Percentiles rank a stretch among this genome's conserved stretches.
phyloP scores from a whole-genome alignment of 176 grass and related monocot species.

The Oryza longistaminata region DNA sequence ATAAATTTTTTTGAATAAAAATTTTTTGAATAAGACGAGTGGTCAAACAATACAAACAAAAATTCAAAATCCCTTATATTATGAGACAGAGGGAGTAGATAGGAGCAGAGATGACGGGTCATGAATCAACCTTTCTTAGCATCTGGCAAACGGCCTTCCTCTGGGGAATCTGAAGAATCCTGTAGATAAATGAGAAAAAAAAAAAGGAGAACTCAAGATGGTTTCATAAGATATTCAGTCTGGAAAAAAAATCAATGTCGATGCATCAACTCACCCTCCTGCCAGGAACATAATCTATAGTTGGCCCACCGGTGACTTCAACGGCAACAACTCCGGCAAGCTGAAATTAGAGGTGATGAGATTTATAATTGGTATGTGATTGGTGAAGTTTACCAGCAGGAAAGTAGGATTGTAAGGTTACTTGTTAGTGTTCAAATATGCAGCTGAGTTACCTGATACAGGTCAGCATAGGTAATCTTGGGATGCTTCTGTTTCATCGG shows the following conservation, averaged over 20 bases:
- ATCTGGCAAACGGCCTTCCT: constrained; percentile 73
- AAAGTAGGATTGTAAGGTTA: too few species aligned
- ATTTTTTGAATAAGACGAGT: too few species aligned
- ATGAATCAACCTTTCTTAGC: constrained; percentile 49
- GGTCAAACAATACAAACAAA: too few species aligned
- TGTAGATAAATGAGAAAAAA: background rate
- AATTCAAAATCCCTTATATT: too few species aligned
- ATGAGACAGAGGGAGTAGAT: too few species aligned
- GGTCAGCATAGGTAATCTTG: constrained; percentile 70
- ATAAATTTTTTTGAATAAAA: too few species aligned
- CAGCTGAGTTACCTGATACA: constrained; percentile 57
- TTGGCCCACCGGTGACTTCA: constrained; percentile 66
- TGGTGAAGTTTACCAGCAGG: too few species aligned
- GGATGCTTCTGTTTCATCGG: constrained; percentile 66
- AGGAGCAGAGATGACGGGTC: background rate
- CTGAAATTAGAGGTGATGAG: constrained; percentile 8
- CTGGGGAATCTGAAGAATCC: constrained; percentile 51
- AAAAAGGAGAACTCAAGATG: background rate
- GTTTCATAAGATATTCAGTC: background rate
- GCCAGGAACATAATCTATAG: constrained; percentile 64
- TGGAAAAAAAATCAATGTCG: background rate
- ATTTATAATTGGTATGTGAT: too few species aligned
- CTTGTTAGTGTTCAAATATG: too few species aligned
- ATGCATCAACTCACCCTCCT: constrained; percentile 37
- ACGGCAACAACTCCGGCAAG: constrained; percentile 77